Evolutionary conservation across 1,284 basidiomycete genomes (phyloP).

Genomic region (Malassezia restricta): DNA sequence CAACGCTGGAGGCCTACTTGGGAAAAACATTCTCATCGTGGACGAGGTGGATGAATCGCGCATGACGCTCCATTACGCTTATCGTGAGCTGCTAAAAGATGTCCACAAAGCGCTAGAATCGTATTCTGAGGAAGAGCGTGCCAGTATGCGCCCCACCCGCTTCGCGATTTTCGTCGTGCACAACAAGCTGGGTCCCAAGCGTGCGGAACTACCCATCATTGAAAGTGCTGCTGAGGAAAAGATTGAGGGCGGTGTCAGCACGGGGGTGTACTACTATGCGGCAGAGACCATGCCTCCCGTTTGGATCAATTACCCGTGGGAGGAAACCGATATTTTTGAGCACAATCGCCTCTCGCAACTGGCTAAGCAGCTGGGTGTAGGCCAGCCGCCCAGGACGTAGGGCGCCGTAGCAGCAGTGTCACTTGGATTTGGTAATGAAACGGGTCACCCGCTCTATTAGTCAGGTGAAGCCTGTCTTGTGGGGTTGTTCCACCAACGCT

Average conservation of each 20-base stretch:
- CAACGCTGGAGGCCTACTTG: conserved; percentile 35
- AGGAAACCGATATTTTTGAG: conserved; percentile 42
- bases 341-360: conserved; percentile 43
- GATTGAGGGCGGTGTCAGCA: conserved; percentile 31
- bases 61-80: conserved; percentile 44
- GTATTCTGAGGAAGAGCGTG: conserved; percentile 28
- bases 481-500: too few species aligned
- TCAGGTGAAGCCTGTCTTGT: too few species aligned
- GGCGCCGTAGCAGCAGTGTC: too few species aligned
- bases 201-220: conserved; percentile 37
- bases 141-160: conserved; percentile 33
- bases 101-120: conserved; percentile 31
- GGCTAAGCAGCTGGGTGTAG: conserved; percentile 22
- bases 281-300: conserved; percentile 39
- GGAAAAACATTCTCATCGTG: conserved; percentile 45
- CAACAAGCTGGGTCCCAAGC: conserved; percentile 40
- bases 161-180: conserved; percentile 46
- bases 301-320: conserved; percentile 45
- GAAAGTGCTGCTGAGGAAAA: conserved; percentile 22
- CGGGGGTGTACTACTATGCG: conserved; percentile 42
- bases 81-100: conserved; percentile 43
- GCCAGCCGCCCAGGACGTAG: conserved; percentile 1
- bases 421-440: too few species aligned
- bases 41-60: conserved; percentile 45
- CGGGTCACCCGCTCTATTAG: too few species aligned